Evolutionary conservation across 257 asterid genomes (phyloP).

Genomic region (Solanum tacnaense): DNA sequence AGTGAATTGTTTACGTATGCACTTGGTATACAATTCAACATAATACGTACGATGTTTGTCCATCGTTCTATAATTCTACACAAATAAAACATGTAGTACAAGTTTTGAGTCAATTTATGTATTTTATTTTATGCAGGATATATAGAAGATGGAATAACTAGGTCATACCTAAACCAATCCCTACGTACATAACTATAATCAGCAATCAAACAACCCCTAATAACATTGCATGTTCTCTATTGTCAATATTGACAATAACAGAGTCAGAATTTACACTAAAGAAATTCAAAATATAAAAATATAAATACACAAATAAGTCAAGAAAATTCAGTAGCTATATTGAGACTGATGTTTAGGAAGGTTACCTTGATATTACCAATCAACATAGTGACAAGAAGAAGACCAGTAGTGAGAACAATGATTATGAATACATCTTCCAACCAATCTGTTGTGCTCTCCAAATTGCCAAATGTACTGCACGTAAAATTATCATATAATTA

Average conservation of each 20-base stretch:
- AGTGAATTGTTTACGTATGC: not conserved
- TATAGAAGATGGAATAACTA: not conserved
- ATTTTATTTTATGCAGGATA: not conserved
- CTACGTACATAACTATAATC: not conserved
- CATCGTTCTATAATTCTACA: not conserved
- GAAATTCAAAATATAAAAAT: not conserved
- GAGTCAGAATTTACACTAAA: not conserved
- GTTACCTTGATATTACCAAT: conserved; percentile 96
- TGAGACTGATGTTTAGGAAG: not conserved
- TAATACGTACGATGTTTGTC: not conserved
- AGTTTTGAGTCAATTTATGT: not conserved
- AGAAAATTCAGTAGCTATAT: not conserved
- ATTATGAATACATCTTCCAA: conserved; percentile 81
- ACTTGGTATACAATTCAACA: not conserved
- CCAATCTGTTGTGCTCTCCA: conserved; percentile 99
- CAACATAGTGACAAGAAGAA: conserved; percentile 83
- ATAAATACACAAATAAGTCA: not conserved
- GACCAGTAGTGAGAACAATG: conserved; percentile 82
- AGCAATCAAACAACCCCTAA: not conserved
- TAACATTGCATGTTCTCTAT: not conserved
- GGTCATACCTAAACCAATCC: fast-evolving
- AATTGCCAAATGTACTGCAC: conserved; percentile 74
- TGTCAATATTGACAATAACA: not conserved
- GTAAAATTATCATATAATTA: not conserved
- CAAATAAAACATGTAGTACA: not conserved